Conservation (phyloP, 805 yeast species). For the Teunomyces panamensis region DNA sequence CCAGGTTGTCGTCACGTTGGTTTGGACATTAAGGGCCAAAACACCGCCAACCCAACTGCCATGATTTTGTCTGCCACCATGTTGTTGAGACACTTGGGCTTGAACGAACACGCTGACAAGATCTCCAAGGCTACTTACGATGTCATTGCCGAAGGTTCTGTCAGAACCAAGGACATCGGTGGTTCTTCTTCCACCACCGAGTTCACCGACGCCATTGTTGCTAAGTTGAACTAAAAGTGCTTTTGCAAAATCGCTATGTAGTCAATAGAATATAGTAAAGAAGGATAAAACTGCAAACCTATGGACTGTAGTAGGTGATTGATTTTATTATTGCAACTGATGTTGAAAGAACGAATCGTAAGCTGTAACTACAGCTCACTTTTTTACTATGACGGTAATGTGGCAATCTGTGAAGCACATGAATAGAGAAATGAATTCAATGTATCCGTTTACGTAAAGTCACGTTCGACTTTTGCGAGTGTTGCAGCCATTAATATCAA, state of each 20-base stretch:
- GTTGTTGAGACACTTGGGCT: constrained; percentile 93
- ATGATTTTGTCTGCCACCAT: constrained; percentile 88
- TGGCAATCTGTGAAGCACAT: too few relatives aligned
- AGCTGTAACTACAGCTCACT: too few relatives aligned
- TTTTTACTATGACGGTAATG: too few relatives aligned
- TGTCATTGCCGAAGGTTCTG: constrained; percentile 84
- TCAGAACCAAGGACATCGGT: constrained; percentile 87
- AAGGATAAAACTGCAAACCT: neutral
- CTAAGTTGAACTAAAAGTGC: constrained; percentile 48
- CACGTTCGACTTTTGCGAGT: too few relatives aligned
- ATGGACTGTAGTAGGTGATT: too few relatives aligned
- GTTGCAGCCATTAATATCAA: too few relatives aligned
- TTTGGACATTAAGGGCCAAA: constrained; percentile 89
- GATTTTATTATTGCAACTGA: too few relatives aligned
- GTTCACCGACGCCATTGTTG: constrained; percentile 87
- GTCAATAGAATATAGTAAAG: neutral
- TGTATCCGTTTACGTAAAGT: too few relatives aligned
- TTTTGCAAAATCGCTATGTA: neutral
- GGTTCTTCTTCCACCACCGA: constrained; percentile 88
- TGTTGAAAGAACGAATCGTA: too few relatives aligned
- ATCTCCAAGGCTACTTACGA: constrained; percentile 86
- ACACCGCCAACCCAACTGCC: constrained; percentile 97
- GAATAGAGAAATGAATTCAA: too few relatives aligned
- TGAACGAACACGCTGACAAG: constrained; percentile 78
- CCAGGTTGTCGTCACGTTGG: constrained; percentile 99